A percentile compares a stretch with the other conserved stretches of the same genome.
Evolutionary conservation across 257 asterid species (phyloP).

Genomic region (Nicotiana attenuata): DNA sequence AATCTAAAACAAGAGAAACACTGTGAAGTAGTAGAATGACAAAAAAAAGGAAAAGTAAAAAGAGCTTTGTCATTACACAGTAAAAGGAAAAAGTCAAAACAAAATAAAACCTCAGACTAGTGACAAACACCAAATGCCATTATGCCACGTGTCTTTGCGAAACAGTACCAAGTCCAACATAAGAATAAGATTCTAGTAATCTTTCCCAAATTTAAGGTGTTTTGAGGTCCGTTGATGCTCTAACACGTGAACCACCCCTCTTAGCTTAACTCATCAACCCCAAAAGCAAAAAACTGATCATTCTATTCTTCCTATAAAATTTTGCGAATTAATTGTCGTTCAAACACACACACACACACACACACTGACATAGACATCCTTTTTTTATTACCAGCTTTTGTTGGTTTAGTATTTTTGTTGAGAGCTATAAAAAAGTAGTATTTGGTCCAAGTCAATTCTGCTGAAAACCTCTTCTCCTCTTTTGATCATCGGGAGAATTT

Average conservation of each 20-base stretch:
- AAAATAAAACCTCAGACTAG: not conserved
- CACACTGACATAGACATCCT: not conserved
- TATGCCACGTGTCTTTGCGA: not conserved
- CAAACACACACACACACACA: not conserved
- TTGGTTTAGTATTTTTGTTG: not conserved
- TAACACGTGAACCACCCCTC: not conserved
- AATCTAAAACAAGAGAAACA: too few species aligned
- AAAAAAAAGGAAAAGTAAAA: too few species aligned
- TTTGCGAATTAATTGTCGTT: not conserved
- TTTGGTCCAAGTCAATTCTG: constrained; percentile 43
- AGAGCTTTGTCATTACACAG: not conserved
- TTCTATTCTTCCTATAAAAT: not conserved
- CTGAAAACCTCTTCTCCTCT: not conserved
- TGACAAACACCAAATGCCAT: not conserved
- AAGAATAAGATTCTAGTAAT: not conserved
- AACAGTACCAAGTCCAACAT: constrained; percentile 7
- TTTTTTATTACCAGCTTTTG: not conserved
- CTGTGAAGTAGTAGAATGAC: too few species aligned
- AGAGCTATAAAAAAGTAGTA: not conserved
- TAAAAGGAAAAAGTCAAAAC: not conserved
- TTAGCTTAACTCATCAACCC: too few species aligned
- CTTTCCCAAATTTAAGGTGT: not conserved
- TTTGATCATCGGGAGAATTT: not conserved
- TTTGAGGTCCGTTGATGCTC: not conserved
- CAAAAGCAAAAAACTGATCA: not conserved